Conservation (phyloP, 495 filamentous ascomycete genomes). For the Parathielavia hyrcaniae region DNA sequence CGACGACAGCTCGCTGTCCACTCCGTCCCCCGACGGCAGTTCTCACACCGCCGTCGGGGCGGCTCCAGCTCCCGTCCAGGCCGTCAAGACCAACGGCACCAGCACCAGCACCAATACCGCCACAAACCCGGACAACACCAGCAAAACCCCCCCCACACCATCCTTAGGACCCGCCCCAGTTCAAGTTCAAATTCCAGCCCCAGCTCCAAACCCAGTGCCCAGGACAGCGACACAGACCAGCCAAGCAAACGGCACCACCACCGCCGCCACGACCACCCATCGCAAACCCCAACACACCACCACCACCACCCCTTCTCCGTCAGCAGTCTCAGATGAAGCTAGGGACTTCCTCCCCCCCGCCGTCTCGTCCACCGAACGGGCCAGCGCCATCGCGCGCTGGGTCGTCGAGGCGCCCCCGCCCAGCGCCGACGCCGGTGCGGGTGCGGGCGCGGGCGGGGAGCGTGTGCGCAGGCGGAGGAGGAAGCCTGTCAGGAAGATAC, state of each 20-base stretch:
- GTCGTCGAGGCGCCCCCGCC: conserved; percentile 34
- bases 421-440: not conserved
- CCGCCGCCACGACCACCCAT: too few species aligned
- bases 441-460: not conserved
- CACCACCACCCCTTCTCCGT: too few species aligned
- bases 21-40: not conserved
- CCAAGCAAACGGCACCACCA: too few species aligned
- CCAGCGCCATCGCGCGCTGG: conserved; percentile 61
- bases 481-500: conserved; percentile 17
- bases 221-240: too few species aligned
- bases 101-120: not conserved
- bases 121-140: too few species aligned
- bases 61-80: too few species aligned
- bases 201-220: too few species aligned
- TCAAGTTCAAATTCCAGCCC: too few species aligned
- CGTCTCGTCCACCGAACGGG: conserved; percentile 57
- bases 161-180: too few species aligned
- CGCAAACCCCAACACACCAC: not conserved
- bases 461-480: conserved; percentile 29
- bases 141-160: too few species aligned
- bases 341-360: conserved; percentile 61
- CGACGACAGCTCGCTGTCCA: not conserved
- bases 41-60: not conserved
- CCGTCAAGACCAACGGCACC: not conserved
- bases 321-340: not conserved